Base-by-base conservation (phyloP, 2,329 filamentous ascomycete genomes). In the Thielaviopsis euricoi region DNA sequence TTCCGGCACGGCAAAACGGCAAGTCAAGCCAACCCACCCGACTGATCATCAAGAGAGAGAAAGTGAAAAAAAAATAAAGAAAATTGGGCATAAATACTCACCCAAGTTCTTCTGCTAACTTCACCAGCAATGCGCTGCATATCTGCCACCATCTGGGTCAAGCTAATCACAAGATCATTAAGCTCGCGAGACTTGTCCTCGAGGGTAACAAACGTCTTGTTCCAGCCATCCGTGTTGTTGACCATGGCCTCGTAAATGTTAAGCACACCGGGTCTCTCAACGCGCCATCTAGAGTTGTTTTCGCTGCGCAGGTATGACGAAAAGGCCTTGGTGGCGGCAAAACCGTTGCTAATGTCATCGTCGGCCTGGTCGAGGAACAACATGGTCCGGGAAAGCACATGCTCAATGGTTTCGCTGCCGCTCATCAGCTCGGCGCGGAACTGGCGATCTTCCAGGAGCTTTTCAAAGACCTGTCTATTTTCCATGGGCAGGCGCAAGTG, bases 211-310 rank as follows among this genome's bases (percentile, higher is more conserved):
- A 95, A 84, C 6, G 89, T 89, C 58, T 83, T 82, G 59, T 84
- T 81, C 91, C 91, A 97, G 50, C 90, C 89, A 62, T 94, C 86
- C 9, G 89, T 85, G 64, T 97, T 97, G 37, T 88, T 87, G 65
- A 86, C 85, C 90, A 97, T 97, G 43, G 90, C 89, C 48, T 84
- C 80, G 64, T 87, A 93, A 21, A 95, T 88, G 52, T 87, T 83
- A 40, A 78, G 76, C 52, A 85, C 73, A 53, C 81, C 76, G 1
- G 78, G 75, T 22, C 87, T 79, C 53, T 85, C 81, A 55, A 76
- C 71, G 58, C 81, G 77, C 68, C 80, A 81, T 62, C 77, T 75
- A 4, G 79, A 76, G 43, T 82, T 74, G 52, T 80, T 77, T 61
- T 94, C 79, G 37, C 80, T 74, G 6, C 77, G 74, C 53, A 97